Evolutionary conservation across 352 stramenopile species (phyloP), one percentile per base, ranked within the genome.

Genomic region (Globisporangium megalacanthum): DNA sequence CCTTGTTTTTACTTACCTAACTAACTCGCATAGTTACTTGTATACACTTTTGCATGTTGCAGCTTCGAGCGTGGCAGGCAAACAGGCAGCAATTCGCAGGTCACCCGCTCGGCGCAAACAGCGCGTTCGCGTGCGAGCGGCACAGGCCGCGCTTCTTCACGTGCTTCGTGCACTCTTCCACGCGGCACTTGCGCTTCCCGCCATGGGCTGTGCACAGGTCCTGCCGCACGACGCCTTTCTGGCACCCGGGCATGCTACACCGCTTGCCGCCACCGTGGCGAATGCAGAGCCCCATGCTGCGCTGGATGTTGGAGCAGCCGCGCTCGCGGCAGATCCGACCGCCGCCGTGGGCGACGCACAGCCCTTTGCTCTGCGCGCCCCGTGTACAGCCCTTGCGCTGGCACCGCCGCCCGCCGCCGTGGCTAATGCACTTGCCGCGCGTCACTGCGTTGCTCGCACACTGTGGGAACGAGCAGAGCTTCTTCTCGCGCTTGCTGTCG

Each of bases 111-210:
- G 52, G 20, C 36, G 57, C 64, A 37, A 66, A 74, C 58, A 87
- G 64, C 22, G 79, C 83, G 62, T 92, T 92, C 44, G 82, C 82
- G 52, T 92, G 82, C 42, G 82, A 85, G 9, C 82, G 69, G 42
- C 82, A 92, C 22, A 92, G 60, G 0, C 82, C 82, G 71, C 87
- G 87, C 74, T 92, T 92, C 74, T 92, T 92, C 47, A 92, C 82
- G 65, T 90, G 82, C 68, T 92, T 92, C 51, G 72, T 89, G 75
- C 82, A 92, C 25, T 89, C 78, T 4, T 83, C 72, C 39, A 92
- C 72, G 31, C 75, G 77, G 54, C 82, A 92, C 64, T 92, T 92
- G 64, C 80, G 79, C 61, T 92, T 92, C 58, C 82, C 87, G 10
- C 87, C 87, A 55, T 96, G 87, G 20, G 83, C 84, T 25, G 85